Percentiles rank a stretch among this genome's conserved stretches.
Evolutionary conservation across 208 protist genomes (phyloP).

Genomic region (Leishmania arabica): DNA sequence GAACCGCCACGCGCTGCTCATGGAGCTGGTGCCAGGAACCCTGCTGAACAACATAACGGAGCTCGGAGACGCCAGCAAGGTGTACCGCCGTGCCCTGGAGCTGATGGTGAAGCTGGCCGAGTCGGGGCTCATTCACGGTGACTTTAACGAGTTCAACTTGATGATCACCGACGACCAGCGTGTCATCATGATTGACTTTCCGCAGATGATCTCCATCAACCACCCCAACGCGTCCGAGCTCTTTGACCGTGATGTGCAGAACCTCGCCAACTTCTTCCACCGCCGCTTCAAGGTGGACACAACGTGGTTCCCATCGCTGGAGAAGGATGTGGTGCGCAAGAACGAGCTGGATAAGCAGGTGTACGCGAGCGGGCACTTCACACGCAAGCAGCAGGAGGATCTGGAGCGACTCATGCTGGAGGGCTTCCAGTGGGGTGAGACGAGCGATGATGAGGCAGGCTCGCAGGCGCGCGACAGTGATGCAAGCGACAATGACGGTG

Average conservation of each 20-base stretch:
- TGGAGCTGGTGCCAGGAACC: conserved; percentile 95
- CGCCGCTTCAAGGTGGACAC: conserved; percentile 88
- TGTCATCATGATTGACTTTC: conserved; percentile 99
- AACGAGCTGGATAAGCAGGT: conserved; percentile 75
- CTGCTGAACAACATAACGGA: conserved; percentile 93
- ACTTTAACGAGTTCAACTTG: conserved; percentile 99
- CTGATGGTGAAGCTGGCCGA: conserved; percentile 94
- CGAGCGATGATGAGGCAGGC: conserved; percentile 5
- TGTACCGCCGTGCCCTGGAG: conserved; percentile 93
- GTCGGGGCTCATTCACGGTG: conserved; percentile 98
- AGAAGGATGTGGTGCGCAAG: conserved; percentile 79
- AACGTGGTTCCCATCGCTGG: conserved; percentile 67
- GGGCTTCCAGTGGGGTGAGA: conserved; percentile 23
- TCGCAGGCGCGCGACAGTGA: not conserved
- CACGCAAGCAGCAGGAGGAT: conserved; percentile 65
- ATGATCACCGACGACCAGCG: conserved; percentile 94
- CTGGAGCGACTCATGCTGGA: conserved; percentile 73
- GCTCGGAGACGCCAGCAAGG: conserved; percentile 82
- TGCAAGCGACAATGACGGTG: conserved; percentile 11
- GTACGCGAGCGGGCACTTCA: conserved; percentile 85
- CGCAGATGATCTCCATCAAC: conserved; percentile 98
- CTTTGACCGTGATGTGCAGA: conserved; percentile 98
- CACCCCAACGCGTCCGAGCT: conserved; percentile 95
- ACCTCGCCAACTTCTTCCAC: conserved; percentile 96
- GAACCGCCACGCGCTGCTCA: conserved; percentile 98